These are phyloP conservation scores for Iris macrosiphon DNA, from an alignment of 106 monocot species.

Conservation along the genomic window DNA sequence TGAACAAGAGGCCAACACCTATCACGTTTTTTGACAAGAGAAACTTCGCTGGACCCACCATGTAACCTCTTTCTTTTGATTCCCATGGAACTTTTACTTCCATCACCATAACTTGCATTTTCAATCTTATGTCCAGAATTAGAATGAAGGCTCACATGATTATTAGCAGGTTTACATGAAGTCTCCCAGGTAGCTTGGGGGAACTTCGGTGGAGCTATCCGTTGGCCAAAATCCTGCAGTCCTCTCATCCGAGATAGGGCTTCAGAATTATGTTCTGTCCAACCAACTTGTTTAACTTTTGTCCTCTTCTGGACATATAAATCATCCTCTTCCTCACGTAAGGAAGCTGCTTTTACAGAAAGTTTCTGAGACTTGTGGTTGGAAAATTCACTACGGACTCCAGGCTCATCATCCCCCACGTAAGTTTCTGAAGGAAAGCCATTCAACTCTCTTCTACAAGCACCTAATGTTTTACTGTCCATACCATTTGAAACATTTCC, in stretches of 20 bases:
- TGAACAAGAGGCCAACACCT: conserved; percentile 59
- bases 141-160: conserved; percentile 18
- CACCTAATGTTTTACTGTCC: conserved; percentile 16
- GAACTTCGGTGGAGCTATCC: conserved; percentile 36
- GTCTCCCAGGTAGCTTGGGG: conserved; percentile 22
- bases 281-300: conserved; percentile 13
- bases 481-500: conserved; percentile 13
- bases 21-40: conserved; percentile 61
- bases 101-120: conserved; percentile 14
- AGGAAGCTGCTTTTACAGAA: conserved; percentile 18
- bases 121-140: conserved; percentile 10
- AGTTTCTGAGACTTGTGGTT: conserved; percentile 18
- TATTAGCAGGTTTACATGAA: conserved; percentile 18
- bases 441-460: conserved; percentile 25
- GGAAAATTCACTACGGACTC: conserved; percentile 15
- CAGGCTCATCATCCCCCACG: conserved; percentile 19
- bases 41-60: conserved; percentile 39
- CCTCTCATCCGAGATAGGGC: conserved; percentile 50
- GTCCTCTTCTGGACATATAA: conserved; percentile 9
- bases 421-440: conserved; percentile 23
- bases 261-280: conserved; percentile 38
- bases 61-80: conserved; percentile 52
- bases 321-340: conserved; percentile 17
- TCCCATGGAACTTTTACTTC: conserved; percentile 17
- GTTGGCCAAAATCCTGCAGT: conserved; percentile 65